A percentile compares a stretch with the other conserved stretches of the same genome.
Evolutionary conservation across 2,329 filamentous ascomycete genomes (phyloP).

Genomic region (Coleophoma cylindrospora): DNA sequence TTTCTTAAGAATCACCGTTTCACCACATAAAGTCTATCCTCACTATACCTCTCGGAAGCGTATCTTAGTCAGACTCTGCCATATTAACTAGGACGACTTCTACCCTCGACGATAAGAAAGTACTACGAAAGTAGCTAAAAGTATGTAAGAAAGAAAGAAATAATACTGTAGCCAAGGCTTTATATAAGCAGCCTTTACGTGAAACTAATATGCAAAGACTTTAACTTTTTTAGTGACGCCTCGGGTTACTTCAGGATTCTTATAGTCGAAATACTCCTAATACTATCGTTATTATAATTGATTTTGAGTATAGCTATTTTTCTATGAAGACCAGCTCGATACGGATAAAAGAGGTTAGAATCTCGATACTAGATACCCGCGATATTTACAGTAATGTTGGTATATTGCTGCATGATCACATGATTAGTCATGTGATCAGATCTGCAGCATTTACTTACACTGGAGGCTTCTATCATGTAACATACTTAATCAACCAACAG

Average conservation of each 20-base stretch:
- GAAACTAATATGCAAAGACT: neutral
- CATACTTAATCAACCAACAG: no score
- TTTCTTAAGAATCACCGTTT: neutral
- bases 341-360: constrained; percentile 8
- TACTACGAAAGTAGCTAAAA: neutral
- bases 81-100: neutral
- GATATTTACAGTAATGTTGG: no score
- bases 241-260: neutral
- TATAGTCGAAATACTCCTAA: neutral
- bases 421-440: no score
- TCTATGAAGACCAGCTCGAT: constrained; percentile 7
- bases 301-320: constrained; percentile 9
- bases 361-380: constrained; percentile 8
- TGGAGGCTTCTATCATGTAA: no score
- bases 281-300: constrained; percentile 8
- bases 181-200: neutral
- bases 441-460: no score
- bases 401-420: no score
- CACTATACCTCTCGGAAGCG: neutral
- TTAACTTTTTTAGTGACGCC: neutral
- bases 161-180: neutral
- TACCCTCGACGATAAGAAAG: neutral
- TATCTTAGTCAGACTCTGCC: neutral
- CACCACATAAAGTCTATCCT: neutral
- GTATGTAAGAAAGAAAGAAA: neutral